phyloP scores from a whole-genome alignment of 208 protist genomes.

The Vickermania spadyakhi region DNA sequence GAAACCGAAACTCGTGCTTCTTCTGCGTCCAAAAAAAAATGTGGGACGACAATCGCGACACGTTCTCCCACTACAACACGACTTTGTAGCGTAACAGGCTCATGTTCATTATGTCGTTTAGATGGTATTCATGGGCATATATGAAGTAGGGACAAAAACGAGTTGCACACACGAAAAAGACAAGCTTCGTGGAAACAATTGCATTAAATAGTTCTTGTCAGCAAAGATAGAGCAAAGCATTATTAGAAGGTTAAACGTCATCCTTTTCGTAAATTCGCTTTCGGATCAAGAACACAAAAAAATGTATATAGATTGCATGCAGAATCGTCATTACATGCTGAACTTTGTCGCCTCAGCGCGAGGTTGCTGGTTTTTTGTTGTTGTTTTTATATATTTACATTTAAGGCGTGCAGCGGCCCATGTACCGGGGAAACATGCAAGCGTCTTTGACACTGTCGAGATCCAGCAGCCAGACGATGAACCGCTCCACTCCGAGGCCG shows the following conservation, averaged over 20 bases:
- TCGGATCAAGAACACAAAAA: background rate
- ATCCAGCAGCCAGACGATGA: conserved; percentile 95
- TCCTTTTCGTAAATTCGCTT: no score
- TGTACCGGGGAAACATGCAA: conserved; percentile 95
- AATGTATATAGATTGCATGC: background rate
- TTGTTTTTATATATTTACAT: no score
- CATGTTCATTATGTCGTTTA: background rate
- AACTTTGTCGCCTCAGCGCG: background rate
- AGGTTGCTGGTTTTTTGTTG: background rate
- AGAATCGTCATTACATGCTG: conserved; percentile 2
- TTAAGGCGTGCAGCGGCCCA: conserved; percentile 95
- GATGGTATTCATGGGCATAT: background rate
- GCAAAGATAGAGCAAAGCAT: no score
- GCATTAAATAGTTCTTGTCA: no score
- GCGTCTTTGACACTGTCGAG: conserved; percentile 95
- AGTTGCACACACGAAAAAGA: no score
- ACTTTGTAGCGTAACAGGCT: no score
- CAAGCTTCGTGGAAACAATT: no score
- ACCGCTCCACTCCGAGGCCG: conserved; percentile 96
- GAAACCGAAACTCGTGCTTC: no score
- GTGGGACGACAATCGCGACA: no score
- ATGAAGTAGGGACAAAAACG: background rate
- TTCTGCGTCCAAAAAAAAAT: no score
- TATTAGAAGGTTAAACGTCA: no score
- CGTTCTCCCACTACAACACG: no score